phyloP scores from a whole-genome alignment of 73 alveolate species.

The Durusdinium trenchii region DNA sequence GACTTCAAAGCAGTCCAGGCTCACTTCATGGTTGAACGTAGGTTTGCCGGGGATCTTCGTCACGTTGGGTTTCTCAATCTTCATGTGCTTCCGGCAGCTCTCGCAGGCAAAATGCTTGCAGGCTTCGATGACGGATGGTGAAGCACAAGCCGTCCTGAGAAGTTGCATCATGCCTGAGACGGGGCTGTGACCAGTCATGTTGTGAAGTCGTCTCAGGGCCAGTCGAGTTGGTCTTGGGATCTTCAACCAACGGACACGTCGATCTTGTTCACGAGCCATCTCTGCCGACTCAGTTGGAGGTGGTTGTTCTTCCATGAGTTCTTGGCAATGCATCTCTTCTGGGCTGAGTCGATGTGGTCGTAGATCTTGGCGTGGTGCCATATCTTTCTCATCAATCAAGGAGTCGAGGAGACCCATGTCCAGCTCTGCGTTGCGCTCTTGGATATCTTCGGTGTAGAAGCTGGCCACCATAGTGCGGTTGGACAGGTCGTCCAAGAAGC shows the following conservation, averaged over 20 bases:
- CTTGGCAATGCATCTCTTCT: neutral
- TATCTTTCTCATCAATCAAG: neutral
- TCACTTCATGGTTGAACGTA: too few relatives aligned
- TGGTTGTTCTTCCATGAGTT: neutral
- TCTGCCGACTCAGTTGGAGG: neutral
- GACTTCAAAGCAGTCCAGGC: too few relatives aligned
- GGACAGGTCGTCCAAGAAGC: neutral
- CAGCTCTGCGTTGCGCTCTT: neutral
- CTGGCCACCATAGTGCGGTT: neutral
- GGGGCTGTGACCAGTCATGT: neutral
- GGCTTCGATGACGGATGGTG: too few relatives aligned
- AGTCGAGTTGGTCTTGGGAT: neutral
- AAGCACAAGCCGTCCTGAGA: too few relatives aligned
- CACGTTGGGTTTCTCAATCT: constrained; percentile 96
- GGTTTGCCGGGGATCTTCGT: too few relatives aligned
- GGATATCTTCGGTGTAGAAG: neutral
- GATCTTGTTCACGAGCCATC: too few relatives aligned
- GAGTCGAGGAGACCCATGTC: neutral
- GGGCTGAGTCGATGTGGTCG: neutral
- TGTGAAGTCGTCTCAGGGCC: neutral
- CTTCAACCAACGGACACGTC: neutral
- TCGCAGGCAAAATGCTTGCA: neutral
- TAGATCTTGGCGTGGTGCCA: too few relatives aligned
- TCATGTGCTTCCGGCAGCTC: constrained; percentile 97
- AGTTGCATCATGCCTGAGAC: too few relatives aligned